These are phyloP conservation scores for Xylariales sp. DNA, from an alignment of 2,329 filamentous ascomycete genomes.

Conservation along the genomic window DNA sequence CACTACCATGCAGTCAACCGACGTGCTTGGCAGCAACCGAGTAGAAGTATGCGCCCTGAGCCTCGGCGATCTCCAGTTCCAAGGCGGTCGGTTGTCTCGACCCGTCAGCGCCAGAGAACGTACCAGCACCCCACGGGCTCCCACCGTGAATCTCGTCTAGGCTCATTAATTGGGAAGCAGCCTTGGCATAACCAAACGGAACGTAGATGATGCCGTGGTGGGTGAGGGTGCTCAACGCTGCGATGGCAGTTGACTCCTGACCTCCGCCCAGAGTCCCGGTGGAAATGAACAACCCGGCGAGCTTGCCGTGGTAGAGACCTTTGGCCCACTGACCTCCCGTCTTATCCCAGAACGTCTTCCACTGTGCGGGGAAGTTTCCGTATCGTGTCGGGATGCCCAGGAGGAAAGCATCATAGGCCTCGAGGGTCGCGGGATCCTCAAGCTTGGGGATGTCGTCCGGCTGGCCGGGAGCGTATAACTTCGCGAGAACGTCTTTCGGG, in stretches of 20 bases:
- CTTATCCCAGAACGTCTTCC: slow-evolving; percentile 90
- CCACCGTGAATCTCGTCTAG: slow-evolving; percentile 80
- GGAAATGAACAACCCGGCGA: slow-evolving; percentile 85
- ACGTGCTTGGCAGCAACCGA: slow-evolving; percentile 65
- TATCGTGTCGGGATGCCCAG: slow-evolving; percentile 94
- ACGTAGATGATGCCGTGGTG: slow-evolving; percentile 97
- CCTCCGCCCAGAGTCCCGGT: slow-evolving; percentile 83
- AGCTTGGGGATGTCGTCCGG: slow-evolving; percentile 60
- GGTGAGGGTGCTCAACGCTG: slow-evolving; percentile 75
- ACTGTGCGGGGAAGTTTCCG: slow-evolving; percentile 96
- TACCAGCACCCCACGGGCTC: slow-evolving; percentile 88
- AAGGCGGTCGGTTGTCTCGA: slow-evolving; percentile 71
- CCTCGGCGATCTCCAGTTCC: slow-evolving; percentile 74
- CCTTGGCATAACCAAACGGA: slow-evolving; percentile 85
- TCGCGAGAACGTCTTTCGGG: slow-evolving; percentile 70
- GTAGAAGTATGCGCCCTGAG: slow-evolving; percentile 85
- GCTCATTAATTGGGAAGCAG: slow-evolving; percentile 66
- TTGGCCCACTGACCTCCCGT: slow-evolving; percentile 78
- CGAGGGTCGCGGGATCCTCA: slow-evolving; percentile 53
- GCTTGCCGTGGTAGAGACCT: slow-evolving; percentile 80
- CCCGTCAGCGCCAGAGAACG: slow-evolving; percentile 75
- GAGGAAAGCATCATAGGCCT: slow-evolving; percentile 81
- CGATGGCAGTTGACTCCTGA: slow-evolving; percentile 82
- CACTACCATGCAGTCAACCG: slow-evolving; percentile 72
- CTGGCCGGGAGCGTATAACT: slow-evolving; percentile 89